Base-by-base conservation (phyloP, 139 green algal genomes). In the Micractinium sp. region DNA sequence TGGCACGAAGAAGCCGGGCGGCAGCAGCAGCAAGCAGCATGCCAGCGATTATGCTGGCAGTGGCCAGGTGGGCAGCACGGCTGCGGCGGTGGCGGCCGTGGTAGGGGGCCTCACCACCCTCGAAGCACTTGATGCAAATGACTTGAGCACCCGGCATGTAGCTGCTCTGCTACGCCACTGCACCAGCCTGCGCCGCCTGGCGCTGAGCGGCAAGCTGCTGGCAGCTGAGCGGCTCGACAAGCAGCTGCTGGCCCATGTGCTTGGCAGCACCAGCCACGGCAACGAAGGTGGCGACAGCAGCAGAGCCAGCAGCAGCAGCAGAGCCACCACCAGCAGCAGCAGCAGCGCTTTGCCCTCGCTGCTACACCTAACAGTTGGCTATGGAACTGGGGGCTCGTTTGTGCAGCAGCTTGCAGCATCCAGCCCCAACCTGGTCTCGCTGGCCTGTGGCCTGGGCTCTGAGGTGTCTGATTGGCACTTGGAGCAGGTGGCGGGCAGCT, bases 181-280 rank as follows among this genome's bases (percentile, higher is more conserved):
- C 78, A 84, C 78, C 29, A 63, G 41, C 41, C 78, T 84, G 78
- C 78, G 78, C 41, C 41, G 47, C 41, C 78, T 84, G 29, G 78
- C 78, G 41, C 47, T 84, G 19, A 67, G 41, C 78, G 31, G 41
- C 41, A 20, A 63, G 27, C 78, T 67, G 78, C 78, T 84, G 41
- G 41, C 78, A 16, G 41, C 41, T 29, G 78, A 84, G 0, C 25
- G 31, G 13, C 63, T 84, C 36, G 78, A 84, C 29, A 47, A 29
- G 78, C 78, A 39, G 47, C 78, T 38, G 78, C 78, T 71, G 63
- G 2, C 63, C 7, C 47, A 9, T 56, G 47, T 56, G 47, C 47
- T 56, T 56, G 9, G 47, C 47, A 56, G 47, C 47, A 56, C 47
- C 47, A 56, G 47, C 47, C 47, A 56, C 9, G 47, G 47, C 47